Conservation (phyloP, 768 basidiomycete species). For the Suillus subalutaceus region DNA sequence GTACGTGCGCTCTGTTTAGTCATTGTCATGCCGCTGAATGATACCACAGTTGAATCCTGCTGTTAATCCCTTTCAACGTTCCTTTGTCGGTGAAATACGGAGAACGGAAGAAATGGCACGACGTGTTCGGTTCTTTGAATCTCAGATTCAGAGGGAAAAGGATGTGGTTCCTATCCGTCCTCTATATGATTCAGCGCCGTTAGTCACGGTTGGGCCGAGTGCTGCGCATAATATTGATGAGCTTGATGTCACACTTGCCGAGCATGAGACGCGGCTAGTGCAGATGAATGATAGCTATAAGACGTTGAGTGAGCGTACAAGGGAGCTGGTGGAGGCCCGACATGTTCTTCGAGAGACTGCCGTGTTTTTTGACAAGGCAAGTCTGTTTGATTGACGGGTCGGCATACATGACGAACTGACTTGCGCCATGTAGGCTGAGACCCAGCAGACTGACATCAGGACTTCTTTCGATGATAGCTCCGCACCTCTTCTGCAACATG, state of each 20-base stretch:
- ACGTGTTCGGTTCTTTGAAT: slow-evolving; percentile 85
- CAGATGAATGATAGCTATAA: slow-evolving; percentile 97
- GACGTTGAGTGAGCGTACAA: slow-evolving; percentile 79
- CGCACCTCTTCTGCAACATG: slow-evolving; percentile 88
- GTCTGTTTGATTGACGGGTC: slow-evolving; percentile 22
- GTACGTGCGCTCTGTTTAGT: slow-evolving; percentile 48
- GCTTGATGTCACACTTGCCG: slow-evolving; percentile 82
- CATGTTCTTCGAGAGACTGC: slow-evolving; percentile 95
- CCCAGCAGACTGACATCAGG: slow-evolving; percentile 77
- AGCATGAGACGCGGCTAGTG: slow-evolving; percentile 80
- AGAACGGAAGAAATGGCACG: slow-evolving; percentile 96
- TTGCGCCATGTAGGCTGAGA: slow-evolving; percentile 61
- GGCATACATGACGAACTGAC: slow-evolving; percentile 14
- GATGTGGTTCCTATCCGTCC: slow-evolving; percentile 84
- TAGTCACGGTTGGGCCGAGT: slow-evolving; percentile 89
- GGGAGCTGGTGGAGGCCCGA: slow-evolving; percentile 90
- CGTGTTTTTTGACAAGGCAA: slow-evolving; percentile 89
- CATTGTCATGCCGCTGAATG: slow-evolving; percentile 12
- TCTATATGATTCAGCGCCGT: slow-evolving; percentile 81
- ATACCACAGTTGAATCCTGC: slow-evolving; percentile 80
- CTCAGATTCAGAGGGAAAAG: slow-evolving; percentile 85
- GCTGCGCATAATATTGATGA: slow-evolving; percentile 94
- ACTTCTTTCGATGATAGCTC: slow-evolving; percentile 90
- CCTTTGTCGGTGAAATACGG: slow-evolving; percentile 95
- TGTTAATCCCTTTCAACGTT: slow-evolving; percentile 97